Evolutionary conservation across 345 rosid species (phyloP).

Genomic region (Eucalyptus pauciflora): DNA sequence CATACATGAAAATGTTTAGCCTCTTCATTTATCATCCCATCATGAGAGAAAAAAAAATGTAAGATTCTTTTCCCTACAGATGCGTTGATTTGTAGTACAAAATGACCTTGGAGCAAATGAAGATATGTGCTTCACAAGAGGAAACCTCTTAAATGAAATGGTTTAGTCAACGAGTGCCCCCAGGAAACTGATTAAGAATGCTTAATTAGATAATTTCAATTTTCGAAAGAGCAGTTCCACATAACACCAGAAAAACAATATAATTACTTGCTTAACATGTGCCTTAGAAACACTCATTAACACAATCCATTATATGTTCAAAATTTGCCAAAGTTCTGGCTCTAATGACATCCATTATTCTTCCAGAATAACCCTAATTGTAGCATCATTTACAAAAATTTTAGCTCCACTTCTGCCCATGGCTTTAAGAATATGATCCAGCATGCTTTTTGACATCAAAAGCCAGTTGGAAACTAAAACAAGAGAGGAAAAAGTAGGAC

Average conservation of each 20-base stretch:
- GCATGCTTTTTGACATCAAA: neutral
- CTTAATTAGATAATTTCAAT: neutral
- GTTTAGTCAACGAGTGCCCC: neutral
- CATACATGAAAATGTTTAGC: neutral
- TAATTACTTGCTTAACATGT: neutral
- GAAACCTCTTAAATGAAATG: neutral
- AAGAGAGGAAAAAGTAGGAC: neutral
- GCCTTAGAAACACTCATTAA: neutral
- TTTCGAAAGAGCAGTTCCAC: neutral
- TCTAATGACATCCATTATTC: neutral
- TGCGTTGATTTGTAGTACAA: neutral
- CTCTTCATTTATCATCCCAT: neutral
- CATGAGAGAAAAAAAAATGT: neutral
- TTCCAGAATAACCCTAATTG: neutral
- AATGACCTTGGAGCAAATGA: neutral
- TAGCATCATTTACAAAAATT: neutral
- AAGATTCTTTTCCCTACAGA: neutral
- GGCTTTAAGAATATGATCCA: neutral
- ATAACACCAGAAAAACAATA: neutral
- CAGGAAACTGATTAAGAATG: neutral
- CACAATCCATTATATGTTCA: neutral
- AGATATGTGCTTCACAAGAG: neutral
- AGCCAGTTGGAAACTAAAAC: neutral
- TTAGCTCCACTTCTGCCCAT: neutral
- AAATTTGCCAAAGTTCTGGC: neutral